Evolutionary conservation across 805 yeast species (phyloP), one percentile per base, ranked within the genome.

Genomic region (Henningerozyma blattae): DNA sequence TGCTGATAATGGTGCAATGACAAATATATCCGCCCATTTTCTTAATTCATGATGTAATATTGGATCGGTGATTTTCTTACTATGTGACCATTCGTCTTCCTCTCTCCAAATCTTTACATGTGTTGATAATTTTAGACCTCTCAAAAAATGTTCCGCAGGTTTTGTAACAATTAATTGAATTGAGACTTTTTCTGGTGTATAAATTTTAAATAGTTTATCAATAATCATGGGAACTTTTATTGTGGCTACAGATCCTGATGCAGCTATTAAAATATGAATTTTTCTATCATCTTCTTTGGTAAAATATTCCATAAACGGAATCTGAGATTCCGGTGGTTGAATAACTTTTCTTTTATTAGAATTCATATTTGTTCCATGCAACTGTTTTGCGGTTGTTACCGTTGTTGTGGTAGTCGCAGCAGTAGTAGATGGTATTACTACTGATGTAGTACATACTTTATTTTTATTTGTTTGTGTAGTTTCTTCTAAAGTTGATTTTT

Each of bases 221-320:
- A 91, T 84, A 27, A 91, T 85, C 43, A 80, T 57, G 0, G 95
- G 95, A 16, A 91, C 77, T 56, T 91, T 91, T 42, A 91, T 85
- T 3, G 97, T 84, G 4, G 98, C 98, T 3, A 91, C 96, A 2
- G 94, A 82, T 1, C 98, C 98, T 1, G 97, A 84, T 15, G 93
- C 94, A 15, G 93, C 98, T 28, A 91, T 65, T 37, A 91, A 63
- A 29, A 91, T 77, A 56, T 91, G 98, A 36, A 84, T 67, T 50
- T 86, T 87, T 29, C 77, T 81, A 52, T 84, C 94, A 52, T 84
- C 91, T 47, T 77, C 59, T 46, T 75, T 75, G 35, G 72, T 70
- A 38, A 82, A 64, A 52, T 74, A 81, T 43, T 80, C 76, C 20
- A 77, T 77, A 46, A 81, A 81, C 18, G 89, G 89, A 1, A 77